These are phyloP conservation scores for Ustilago shanxiensis DNA, from an alignment of 1,284 basidiomycete genomes.

Conservation along the genomic window DNA sequence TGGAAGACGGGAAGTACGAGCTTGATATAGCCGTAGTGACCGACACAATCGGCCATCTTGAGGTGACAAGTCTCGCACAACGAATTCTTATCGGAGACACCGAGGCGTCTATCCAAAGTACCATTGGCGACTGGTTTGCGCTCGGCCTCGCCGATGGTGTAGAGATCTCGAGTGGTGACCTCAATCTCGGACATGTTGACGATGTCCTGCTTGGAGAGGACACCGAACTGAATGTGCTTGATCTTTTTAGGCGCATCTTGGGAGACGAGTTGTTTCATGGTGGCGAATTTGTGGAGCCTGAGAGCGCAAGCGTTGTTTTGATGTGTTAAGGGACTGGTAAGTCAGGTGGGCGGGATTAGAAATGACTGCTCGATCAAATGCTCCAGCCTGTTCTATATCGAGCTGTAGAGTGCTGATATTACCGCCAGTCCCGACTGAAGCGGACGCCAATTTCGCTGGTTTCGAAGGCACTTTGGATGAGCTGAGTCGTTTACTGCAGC, in stretches of 20 bases:
- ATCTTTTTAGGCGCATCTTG: conserved; percentile 70
- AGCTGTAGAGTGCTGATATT: neutral
- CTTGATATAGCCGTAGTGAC: conserved; percentile 83
- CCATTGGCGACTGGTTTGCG: conserved; percentile 65
- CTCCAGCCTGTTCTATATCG: neutral
- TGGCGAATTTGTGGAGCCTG: conserved; percentile 20
- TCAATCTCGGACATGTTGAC: conserved; percentile 69
- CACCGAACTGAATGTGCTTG: conserved; percentile 70
- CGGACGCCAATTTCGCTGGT: neutral
- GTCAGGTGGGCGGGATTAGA: neutral
- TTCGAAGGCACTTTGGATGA: neutral
- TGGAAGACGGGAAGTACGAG: conserved; percentile 94
- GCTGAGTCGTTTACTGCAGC: neutral
- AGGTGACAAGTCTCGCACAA: conserved; percentile 96
- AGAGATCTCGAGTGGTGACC: conserved; percentile 65
- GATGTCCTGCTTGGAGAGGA: conserved; percentile 69
- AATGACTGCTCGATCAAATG: neutral
- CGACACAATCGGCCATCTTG: conserved; percentile 92
- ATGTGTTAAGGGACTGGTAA: neutral
- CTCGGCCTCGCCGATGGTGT: conserved; percentile 62
- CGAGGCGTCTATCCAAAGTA: conserved; percentile 71
- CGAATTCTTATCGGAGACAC: conserved; percentile 91
- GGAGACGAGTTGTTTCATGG: conserved; percentile 68
- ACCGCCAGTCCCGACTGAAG: no score
- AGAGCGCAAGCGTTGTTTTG: conserved; percentile 17